Evolutionary conservation across 2,329 filamentous ascomycete genomes (phyloP), one percentile per base, ranked within the genome.

Genomic region (Hymenoscyphus salicellus): DNA sequence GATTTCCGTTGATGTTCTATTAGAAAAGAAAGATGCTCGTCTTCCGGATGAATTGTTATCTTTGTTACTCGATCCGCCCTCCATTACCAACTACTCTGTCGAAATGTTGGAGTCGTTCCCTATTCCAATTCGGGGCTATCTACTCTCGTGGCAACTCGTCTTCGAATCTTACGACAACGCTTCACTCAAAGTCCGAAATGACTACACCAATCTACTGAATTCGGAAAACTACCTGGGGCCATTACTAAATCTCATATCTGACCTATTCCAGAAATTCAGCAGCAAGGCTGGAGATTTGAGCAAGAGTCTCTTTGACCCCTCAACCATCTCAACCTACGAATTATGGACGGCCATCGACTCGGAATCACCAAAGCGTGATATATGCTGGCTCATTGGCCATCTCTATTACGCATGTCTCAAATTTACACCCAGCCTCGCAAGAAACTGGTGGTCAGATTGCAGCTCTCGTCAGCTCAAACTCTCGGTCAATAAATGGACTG

Each of bases 101-200:
- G 84, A 89, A 8, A 80, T 84, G 41, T 86, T 93, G 26, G 83
- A 87, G 5, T 81, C 85, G 17, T 90, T 93, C 71, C 92, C 92
- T 11, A 79, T 86, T 0, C 74, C 84, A 0, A 81, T 97, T 58
- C 86, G 92, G 61, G 87, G 89, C 10, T 99, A 97, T 73, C 82
- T 99, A 2, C 81, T 97, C 32, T 90, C 92, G 11, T 99, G 95
- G 95, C 86, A 91, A 68, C 82, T 98, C 1, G 83, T 97, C 0
- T 98, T 96, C 74, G 92, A 96, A 71, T 89, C 94, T 55, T 96
- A 94, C 74, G 81, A 82, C 20, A 86, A 87, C 23, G 87, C 93
- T 14, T 92, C 93, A 0, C 89, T 91, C 76, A 92, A 92, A 71
- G 87, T 98, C 17, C 90, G 92, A 70, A 86, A 86, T 65, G 88